Percentiles rank a stretch among this genome's conserved stretches.
phyloP scores from a whole-genome alignment of 2,329 filamentous ascomycete species.

The Paecilomyces sp. region DNA sequence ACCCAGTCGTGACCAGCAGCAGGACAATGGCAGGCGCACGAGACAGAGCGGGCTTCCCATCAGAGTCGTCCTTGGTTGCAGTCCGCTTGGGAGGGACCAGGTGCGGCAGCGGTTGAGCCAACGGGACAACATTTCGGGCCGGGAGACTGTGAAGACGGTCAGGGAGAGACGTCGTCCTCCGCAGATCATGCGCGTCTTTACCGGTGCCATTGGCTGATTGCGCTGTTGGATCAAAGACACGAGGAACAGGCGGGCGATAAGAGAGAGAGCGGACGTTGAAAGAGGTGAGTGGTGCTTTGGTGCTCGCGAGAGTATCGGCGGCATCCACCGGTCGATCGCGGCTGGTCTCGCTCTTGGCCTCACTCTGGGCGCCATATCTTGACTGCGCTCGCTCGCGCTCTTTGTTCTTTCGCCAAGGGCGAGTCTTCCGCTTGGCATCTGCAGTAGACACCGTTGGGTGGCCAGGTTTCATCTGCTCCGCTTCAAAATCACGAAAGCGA shows the following conservation, averaged over 20 bases:
- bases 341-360: not conserved
- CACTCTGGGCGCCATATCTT: not conserved
- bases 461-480: conserved; percentile 5
- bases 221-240: conserved; percentile 54
- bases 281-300: conserved; percentile 34
- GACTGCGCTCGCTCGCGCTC: not conserved
- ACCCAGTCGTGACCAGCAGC: conserved; percentile 55
- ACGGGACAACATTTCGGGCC: conserved; percentile 7
- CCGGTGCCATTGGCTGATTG: conserved; percentile 18
- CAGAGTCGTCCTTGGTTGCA: conserved; percentile 34
- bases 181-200: conserved; percentile 52
- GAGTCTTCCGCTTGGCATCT: conserved; percentile 22
- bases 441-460: not conserved
- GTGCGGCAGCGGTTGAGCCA: conserved; percentile 16
- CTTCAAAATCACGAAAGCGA: conserved; percentile 42
- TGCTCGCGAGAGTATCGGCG: conserved; percentile 6
- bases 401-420: conserved; percentile 17
- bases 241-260: conserved; percentile 55
- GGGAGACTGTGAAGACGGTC: conserved; percentile 51
- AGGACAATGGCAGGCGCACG: conserved; percentile 50
- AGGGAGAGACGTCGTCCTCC: conserved; percentile 67
- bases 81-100: conserved; percentile 27
- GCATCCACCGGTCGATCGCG: not conserved
- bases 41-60: conserved; percentile 22
- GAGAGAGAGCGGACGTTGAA: conserved; percentile 56